These are phyloP conservation scores for Coemansia sp. DNA, from an alignment of 192 early-diverging fungal genomes.

Conservation along the genomic window DNA sequence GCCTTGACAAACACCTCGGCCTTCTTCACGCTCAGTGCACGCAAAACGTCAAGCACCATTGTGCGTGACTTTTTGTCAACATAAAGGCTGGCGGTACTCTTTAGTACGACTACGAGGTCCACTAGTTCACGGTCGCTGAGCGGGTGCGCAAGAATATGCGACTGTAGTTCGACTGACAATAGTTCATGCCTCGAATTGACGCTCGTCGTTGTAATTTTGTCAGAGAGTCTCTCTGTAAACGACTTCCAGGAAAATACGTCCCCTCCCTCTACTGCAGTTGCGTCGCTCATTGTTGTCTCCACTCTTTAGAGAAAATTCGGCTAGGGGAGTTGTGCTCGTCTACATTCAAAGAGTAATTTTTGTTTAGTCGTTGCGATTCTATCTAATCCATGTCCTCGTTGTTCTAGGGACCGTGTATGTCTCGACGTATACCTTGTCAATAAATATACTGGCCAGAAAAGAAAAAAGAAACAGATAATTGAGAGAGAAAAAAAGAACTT, in stretches of 20 bases:
- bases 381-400: neutral
- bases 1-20: constrained; percentile 58
- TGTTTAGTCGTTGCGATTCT: neutral
- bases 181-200: constrained; percentile 57
- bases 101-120: constrained; percentile 57
- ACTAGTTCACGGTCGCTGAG: constrained; percentile 41
- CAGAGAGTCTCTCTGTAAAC: constrained; percentile 58
- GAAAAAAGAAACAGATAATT: neutral
- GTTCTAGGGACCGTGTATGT: neutral
- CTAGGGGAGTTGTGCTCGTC: neutral
- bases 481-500: neutral
- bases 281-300: constrained; percentile 22
- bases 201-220: constrained; percentile 58
- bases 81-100: constrained; percentile 68
- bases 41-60: constrained; percentile 61
- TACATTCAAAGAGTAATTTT: neutral
- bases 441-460: neutral
- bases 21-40: constrained; percentile 62
- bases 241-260: constrained; percentile 59
- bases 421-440: neutral
- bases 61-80: constrained; percentile 68
- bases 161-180: constrained; percentile 52
- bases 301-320: neutral
- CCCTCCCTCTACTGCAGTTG: neutral
- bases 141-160: constrained; percentile 30